phyloP scores from a whole-genome alignment of 2,329 filamentous ascomycete genomes.

The Xylaria sp. region DNA sequence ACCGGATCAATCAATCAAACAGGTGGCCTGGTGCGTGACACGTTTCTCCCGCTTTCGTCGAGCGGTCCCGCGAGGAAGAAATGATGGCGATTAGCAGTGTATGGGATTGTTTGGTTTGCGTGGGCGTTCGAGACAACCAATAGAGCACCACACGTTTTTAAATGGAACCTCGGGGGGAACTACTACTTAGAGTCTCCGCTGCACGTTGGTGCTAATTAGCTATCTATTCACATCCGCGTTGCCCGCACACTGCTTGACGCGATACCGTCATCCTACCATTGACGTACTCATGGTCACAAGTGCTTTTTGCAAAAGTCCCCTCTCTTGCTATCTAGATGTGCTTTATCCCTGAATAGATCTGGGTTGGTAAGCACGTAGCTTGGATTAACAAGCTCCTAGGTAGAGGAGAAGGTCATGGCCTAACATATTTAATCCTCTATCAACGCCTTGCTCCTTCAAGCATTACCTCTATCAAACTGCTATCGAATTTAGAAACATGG shows the following conservation, averaged over 20 bases:
- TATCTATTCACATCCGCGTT: background rate
- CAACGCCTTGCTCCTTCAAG: background rate
- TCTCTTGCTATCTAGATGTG: background rate
- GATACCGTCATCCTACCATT: background rate
- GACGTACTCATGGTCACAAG: too few relatives aligned
- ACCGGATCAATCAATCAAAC: background rate
- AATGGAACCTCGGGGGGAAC: constrained; percentile 14
- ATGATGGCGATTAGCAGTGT: background rate
- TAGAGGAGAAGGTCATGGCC: background rate
- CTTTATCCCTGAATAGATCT: background rate
- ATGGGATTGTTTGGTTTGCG: background rate
- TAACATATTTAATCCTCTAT: background rate
- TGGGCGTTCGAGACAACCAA: constrained; percentile 19
- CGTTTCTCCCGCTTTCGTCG: background rate
- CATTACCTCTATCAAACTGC: background rate
- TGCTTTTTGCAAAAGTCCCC: background rate
- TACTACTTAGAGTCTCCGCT: constrained; percentile 15
- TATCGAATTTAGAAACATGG: constrained; percentile 38
- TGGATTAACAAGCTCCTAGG: background rate
- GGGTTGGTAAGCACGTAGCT: background rate
- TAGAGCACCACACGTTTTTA: constrained; percentile 11
- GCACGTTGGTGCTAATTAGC: constrained; percentile 3
- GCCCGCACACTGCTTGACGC: background rate
- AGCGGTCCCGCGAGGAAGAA: background rate
- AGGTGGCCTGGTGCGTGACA: background rate